Evolutionary conservation across 345 rosid species (phyloP), one percentile per base, ranked within the genome.

Genomic region (Melastoma malabathricum): DNA sequence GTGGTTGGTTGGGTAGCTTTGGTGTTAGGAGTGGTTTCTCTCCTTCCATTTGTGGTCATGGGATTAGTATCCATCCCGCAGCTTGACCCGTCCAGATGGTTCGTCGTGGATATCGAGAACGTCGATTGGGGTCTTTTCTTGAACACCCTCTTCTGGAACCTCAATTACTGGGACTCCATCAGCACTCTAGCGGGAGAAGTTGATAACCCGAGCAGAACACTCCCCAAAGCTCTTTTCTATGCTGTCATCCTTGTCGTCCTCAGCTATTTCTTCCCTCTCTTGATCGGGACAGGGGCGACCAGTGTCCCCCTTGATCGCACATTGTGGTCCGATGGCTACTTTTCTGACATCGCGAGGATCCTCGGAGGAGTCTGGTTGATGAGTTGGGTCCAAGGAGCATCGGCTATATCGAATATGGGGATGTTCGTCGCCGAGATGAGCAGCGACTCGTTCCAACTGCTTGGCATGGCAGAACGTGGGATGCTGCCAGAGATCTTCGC

Each of bases 161-260:
- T 69, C 27, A 69, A 69, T 55, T 69, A 69, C n/a, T 69, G 74
- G 74, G 74, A 69, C 55, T 69, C 74, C 1, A 64, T 69, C 2
- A 69, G 74, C 46, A 69, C 74, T 5, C 64, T 69, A 8, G 57
- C 74, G 10, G 74, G 74, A 31, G 74, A 69, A 66, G 60, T 69
- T 13, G 74, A 69, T 19, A 64, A 64, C 54, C 74, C 74, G 2
- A 57, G 54, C 18, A 69, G 18, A 51, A 65, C 64, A 20, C 70
- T 65, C 4, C 74, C 74, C 3, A 57, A 53, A 47, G 59, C 74
- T 61, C 66, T 69, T 44, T 65, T 57, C 52, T 65, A 58, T 43
- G 70, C 74, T 58, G 15, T 69, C 13, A 54, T 69, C 59, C 49
- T 69, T 29, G 74, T 64, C 47, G 66, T 64, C 22, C 22, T 61